Evolutionary conservation across 106 monocot genomes (phyloP).

Genomic region (Amphibolis antarctica): DNA sequence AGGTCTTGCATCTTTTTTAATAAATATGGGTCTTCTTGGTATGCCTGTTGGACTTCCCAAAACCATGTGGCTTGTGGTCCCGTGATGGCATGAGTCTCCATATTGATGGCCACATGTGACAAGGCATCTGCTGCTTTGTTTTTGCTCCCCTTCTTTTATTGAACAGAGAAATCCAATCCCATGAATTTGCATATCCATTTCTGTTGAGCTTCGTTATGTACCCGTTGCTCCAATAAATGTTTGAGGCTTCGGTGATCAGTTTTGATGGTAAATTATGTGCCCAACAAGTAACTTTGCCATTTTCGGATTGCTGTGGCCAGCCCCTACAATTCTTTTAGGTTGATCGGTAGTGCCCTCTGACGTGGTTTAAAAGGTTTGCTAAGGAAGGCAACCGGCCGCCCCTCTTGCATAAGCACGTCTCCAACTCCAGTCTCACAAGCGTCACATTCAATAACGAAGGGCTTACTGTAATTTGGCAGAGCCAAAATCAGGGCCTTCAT

Average conservation of each 20-base stretch:
- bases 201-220: background rate
- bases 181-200: background rate
- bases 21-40: no score
- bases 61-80: no score
- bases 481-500: no score
- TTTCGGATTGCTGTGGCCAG: background rate
- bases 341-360: no score
- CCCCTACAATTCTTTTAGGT: background rate
- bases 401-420: background rate
- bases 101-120: no score
- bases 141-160: background rate
- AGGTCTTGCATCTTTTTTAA: no score
- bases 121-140: conserved; percentile 4
- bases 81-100: no score
- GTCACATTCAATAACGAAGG: background rate
- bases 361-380: no score
- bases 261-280: background rate
- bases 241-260: conserved; percentile 9
- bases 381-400: no score
- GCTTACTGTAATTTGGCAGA: no score
- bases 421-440: background rate
- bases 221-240: background rate
- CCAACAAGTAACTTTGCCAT: background rate
- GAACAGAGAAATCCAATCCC: background rate
- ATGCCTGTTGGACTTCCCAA: no score